Percentiles rank a stretch among this genome's conserved stretches.
Evolutionary conservation across 140 eudicot species (phyloP).

Genomic region (Senecio squalidus): DNA sequence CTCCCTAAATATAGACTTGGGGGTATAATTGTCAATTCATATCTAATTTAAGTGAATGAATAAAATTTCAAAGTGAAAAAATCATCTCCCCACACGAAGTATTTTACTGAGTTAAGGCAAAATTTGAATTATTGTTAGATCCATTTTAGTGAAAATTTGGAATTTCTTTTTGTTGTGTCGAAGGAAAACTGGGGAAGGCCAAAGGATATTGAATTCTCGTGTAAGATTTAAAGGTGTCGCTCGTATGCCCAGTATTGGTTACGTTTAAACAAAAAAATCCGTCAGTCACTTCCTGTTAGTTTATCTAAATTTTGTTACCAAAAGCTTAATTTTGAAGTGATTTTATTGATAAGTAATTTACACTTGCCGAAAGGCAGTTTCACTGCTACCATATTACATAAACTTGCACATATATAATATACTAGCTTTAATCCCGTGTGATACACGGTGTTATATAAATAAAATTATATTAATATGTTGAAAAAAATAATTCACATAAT

Average conservation of each 20-base stretch:
- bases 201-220: constrained; percentile 76
- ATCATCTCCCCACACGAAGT: too few species aligned
- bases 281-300: constrained; percentile 47
- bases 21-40: too few species aligned
- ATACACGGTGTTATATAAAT: too few species aligned
- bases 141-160: too few species aligned
- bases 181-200: constrained; percentile 82
- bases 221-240: constrained; percentile 72
- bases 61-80: too few species aligned
- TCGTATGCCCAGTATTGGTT: constrained; percentile 78
- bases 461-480: too few species aligned
- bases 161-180: constrained; percentile 1
- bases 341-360: constrained; percentile 10
- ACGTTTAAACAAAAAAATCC: constrained; percentile 74
- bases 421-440: too few species aligned
- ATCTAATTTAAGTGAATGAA: too few species aligned
- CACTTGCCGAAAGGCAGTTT: neutral
- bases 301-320: constrained; percentile 10
- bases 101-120: too few species aligned
- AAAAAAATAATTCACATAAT: too few species aligned
- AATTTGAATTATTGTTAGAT: too few species aligned
- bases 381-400: constrained; percentile 8
- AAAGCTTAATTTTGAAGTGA: neutral
- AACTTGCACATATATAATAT: constrained; percentile 2
- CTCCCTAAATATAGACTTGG: too few species aligned